These are phyloP conservation scores for Hypoxylon crocopeplum DNA, from an alignment of 495 filamentous ascomycete species.

Conservation along the genomic window DNA sequence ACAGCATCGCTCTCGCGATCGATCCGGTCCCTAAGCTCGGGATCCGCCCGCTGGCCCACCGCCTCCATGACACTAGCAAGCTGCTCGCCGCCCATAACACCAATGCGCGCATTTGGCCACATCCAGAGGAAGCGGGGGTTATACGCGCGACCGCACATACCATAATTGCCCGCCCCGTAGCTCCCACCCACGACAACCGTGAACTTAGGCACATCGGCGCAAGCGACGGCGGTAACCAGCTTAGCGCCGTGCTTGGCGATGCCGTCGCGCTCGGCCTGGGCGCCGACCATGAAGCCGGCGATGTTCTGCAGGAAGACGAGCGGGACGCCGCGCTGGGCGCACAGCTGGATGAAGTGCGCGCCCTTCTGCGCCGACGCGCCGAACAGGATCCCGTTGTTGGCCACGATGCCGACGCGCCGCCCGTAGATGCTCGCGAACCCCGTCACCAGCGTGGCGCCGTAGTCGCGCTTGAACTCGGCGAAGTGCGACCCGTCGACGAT, in stretches of 20 bases:
- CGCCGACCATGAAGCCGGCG: constrained; percentile 96
- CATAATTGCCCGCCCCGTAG: constrained; percentile 78
- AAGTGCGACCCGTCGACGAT: constrained; percentile 92
- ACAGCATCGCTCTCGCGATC: constrained; percentile 89
- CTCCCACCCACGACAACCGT: constrained; percentile 92
- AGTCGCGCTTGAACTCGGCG: constrained; percentile 93
- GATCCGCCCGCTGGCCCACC: constrained; percentile 84
- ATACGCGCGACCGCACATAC: constrained; percentile 91
- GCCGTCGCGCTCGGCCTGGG: constrained; percentile 88
- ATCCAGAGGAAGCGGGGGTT: constrained; percentile 90
- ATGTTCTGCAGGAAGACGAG: constrained; percentile 97
- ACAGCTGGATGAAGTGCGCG: constrained; percentile 98
- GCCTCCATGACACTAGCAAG: constrained; percentile 92
- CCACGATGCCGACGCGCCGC: constrained; percentile 89
- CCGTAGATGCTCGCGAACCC: constrained; percentile 93
- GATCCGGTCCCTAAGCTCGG: constrained; percentile 81
- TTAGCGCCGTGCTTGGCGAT: constrained; percentile 99
- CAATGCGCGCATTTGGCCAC: constrained; percentile 96
- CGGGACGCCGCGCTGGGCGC: constrained; percentile 86
- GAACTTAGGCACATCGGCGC: constrained; percentile 95
- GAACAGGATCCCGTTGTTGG: constrained; percentile 98
- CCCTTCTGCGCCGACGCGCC: constrained; percentile 89
- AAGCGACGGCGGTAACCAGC: constrained; percentile 93
- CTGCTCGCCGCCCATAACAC: constrained; percentile 96
- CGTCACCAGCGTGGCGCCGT: constrained; percentile 89